Base-by-base conservation (phyloP, 345 rosid genomes). In the Salix arbutifolia region DNA sequence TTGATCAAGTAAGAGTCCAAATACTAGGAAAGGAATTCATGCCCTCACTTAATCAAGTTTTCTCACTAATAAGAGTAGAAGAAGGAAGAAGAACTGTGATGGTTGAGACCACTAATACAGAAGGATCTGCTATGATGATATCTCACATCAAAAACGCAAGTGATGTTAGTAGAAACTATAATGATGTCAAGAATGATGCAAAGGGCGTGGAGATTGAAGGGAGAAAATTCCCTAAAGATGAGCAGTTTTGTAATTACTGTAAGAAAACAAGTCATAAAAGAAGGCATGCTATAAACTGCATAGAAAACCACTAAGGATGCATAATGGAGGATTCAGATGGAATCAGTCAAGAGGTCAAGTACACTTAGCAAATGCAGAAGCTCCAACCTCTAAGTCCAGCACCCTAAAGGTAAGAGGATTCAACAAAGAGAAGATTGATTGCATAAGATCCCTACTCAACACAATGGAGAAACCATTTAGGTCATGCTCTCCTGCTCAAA, bases 301-400 rank as follows among this genome's bases (percentile, higher is more conserved):
- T 52, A 4, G 58, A 19, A 19, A 52, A 52, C 9, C 58, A 52
- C 10, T n/a, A 7, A 19, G 11, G 10, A 52, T 52, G 23, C 0
- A 1, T 19, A 52, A 52, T 52, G 23, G 58, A 52, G 58, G 23
- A 52, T 19, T 6, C 23, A 52, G 2, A 19, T 52, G 23, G 58
- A 52, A 52, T 0, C 1, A 19, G 0, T 19, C 11, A 53, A 19
- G 25, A 19, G 25, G 4, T 19, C 11, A 53, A 19, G 25, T 4
- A 8, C 12, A 53, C 25, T 53, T 19, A 7, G 3, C 25, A 19
- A 19, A 53, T 53, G 0, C 0, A 19, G 3, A 53, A 19, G 11
- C 21, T 3, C 0, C 0, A 53, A 3, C 23, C 0, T 1, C 2
- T 19, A 0, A 21, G 1, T 19, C 60, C 0, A 53, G 0, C 25